Evolutionary conservation across 352 stramenopile species (phyloP).

Genomic region (Pythium coloratum): DNA sequence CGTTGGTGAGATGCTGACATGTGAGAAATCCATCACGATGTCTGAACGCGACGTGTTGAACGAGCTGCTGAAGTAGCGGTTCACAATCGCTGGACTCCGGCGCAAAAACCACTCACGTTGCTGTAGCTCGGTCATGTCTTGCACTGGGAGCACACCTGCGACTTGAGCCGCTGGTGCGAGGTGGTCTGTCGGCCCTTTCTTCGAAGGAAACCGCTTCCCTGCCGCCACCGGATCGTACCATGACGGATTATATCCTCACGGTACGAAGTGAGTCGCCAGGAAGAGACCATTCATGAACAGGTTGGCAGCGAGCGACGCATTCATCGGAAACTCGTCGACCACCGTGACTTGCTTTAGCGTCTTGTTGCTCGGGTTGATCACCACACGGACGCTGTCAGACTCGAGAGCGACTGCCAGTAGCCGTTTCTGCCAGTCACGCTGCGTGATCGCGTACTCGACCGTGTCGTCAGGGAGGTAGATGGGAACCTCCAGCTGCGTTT

Average conservation of each 20-base stretch:
- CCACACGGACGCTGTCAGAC: background rate
- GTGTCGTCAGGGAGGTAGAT: slow-evolving; percentile 6
- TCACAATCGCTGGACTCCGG: background rate
- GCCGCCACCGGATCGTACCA: background rate
- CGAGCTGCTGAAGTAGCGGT: background rate
- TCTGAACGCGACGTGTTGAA: slow-evolving; percentile 9
- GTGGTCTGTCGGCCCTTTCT: background rate
- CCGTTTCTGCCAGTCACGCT: slow-evolving; percentile 18
- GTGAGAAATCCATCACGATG: slow-evolving; percentile 19
- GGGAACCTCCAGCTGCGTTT: background rate
- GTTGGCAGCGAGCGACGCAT: slow-evolving; percentile 11
- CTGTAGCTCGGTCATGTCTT: background rate
- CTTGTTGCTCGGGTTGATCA: slow-evolving; percentile 12
- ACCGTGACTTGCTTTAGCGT: slow-evolving; percentile 8
- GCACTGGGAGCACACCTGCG: background rate
- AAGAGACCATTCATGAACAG: slow-evolving; percentile 9
- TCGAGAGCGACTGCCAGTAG: slow-evolving; percentile 13
- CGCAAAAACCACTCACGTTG: slow-evolving; percentile 13
- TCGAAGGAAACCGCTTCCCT: background rate
- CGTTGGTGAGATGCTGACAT: slow-evolving; percentile 10
- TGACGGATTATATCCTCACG: background rate
- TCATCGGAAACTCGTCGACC: slow-evolving; percentile 11
- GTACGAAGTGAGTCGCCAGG: background rate
- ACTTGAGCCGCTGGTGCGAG: background rate
- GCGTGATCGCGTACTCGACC: slow-evolving; percentile 7